Evolutionary conservation across 1,284 basidiomycete species (phyloP).

Genomic region (Chalciporus sp.): DNA sequence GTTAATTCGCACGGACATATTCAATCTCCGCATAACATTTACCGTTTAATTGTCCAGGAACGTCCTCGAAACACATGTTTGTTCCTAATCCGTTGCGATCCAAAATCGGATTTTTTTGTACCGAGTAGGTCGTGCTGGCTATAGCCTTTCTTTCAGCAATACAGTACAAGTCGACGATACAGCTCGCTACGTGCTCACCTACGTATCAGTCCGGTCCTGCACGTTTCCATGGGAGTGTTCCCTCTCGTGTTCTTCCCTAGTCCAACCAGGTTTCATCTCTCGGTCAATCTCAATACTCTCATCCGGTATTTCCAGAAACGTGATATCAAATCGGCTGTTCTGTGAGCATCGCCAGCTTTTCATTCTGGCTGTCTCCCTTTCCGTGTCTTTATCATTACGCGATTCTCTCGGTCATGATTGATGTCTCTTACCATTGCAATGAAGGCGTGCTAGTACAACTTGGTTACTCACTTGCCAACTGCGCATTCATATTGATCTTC

Average conservation of each 20-base stretch:
- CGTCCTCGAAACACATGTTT: conserved; percentile 30
- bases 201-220: neutral
- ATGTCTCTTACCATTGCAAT: conserved; percentile 31
- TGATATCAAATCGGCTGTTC: conserved; percentile 37
- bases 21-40: conserved; percentile 38
- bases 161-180: neutral
- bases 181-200: neutral
- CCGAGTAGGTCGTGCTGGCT: too few species aligned
- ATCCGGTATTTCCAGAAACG: conserved; percentile 35
- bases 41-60: conserved; percentile 36
- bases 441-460: conserved; percentile 15
- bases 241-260: conserved; percentile 12
- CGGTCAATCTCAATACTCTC: conserved; percentile 10
- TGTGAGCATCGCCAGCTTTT: conserved; percentile 34
- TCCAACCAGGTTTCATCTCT: conserved; percentile 27
- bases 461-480: conserved; percentile 28
- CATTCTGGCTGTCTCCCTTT: conserved; percentile 19
- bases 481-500: conserved; percentile 25
- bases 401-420: conserved; percentile 33
- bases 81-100: conserved; percentile 25
- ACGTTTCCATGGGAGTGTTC: conserved; percentile 27
- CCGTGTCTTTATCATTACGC: conserved; percentile 33
- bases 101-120: conserved; percentile 26
- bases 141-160: too few species aligned
- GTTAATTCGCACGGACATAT: conserved; percentile 35